Conservation (phyloP, 1,284 basidiomycete genomes). For the Ceratobasidium sp. region DNA sequence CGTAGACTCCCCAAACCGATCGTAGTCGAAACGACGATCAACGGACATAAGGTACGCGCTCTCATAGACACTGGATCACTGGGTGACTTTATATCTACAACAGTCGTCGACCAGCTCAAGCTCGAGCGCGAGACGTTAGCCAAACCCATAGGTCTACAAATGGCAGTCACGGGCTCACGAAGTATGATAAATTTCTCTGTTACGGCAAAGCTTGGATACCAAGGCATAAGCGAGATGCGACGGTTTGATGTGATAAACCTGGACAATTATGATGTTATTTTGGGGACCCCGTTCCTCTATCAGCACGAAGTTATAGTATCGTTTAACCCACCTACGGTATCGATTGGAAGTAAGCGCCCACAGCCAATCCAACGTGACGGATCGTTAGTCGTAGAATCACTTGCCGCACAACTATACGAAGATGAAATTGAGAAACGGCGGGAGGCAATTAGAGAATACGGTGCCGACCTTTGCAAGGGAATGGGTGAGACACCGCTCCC, state of each 20-base stretch:
- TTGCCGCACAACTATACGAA: no score
- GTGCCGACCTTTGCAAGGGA: no score
- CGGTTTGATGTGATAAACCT: conserved; percentile 46
- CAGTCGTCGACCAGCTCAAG: conserved; percentile 56
- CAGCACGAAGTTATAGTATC: conserved; percentile 51
- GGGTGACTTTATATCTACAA: conserved; percentile 58
- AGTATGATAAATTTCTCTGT: conserved; percentile 21
- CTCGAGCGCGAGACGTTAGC: conserved; percentile 48
- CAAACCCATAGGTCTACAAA: conserved; percentile 27
- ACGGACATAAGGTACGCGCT: conserved; percentile 7
- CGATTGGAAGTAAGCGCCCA: conserved; percentile 48
- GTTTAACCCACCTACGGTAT: conserved; percentile 51
- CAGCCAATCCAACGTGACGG: conserved; percentile 51
- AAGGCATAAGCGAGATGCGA: neutral
- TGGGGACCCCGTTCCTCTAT: conserved; percentile 55
- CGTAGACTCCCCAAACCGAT: neutral
- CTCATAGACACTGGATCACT: conserved; percentile 57
- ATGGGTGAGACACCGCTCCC: no score
- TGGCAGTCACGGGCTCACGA: conserved; percentile 24
- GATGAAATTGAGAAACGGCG: no score
- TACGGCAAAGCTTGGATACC: conserved; percentile 1
- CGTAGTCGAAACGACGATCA: no score
- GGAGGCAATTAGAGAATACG: no score
- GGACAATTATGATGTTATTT: conserved; percentile 54
- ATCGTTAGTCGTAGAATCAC: conserved; percentile 45